Percentiles rank a stretch among this genome's conserved stretches.
Evolutionary conservation across 2,329 filamentous ascomycete genomes (phyloP).

Genomic region (Fusarium chuoi): DNA sequence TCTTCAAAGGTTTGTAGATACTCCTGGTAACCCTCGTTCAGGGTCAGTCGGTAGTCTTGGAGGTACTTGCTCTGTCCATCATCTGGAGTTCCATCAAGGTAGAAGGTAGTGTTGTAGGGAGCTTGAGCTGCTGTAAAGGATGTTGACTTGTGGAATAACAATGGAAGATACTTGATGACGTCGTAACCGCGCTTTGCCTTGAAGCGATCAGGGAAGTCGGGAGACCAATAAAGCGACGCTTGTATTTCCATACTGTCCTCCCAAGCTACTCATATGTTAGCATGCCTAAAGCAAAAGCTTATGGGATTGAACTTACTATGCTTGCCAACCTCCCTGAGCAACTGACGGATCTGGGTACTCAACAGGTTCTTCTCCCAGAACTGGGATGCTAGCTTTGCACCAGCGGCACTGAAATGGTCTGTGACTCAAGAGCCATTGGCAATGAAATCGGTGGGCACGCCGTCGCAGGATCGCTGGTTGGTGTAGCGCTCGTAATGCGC

Average conservation of each 20-base stretch:
- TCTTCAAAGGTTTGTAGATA: not conserved
- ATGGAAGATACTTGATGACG: not conserved
- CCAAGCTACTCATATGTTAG: not conserved
- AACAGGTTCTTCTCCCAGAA: not conserved
- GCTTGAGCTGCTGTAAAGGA: rapidly evolving
- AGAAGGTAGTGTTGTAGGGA: not conserved
- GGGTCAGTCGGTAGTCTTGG: not conserved
- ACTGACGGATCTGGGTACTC: not conserved
- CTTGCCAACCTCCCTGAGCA: not conserved
- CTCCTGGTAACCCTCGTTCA: not conserved
- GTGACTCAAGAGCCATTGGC: not conserved
- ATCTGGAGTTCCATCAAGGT: not conserved
- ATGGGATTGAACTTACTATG: not conserved
- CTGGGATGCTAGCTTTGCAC: not conserved
- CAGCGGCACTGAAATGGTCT: not conserved
- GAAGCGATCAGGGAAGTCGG: not conserved
- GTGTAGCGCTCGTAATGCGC: not conserved
- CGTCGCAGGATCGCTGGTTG: not conserved
- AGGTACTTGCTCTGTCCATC: not conserved
- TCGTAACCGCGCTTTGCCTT: not conserved
- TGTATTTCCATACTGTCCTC: not conserved
- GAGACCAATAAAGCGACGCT: not conserved
- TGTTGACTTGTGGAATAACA: not conserved
- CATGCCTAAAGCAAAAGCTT: rapidly evolving
- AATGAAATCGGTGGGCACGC: not conserved